Conservation (phyloP, 805 yeast species). For the Ogataea trehalophila region DNA sequence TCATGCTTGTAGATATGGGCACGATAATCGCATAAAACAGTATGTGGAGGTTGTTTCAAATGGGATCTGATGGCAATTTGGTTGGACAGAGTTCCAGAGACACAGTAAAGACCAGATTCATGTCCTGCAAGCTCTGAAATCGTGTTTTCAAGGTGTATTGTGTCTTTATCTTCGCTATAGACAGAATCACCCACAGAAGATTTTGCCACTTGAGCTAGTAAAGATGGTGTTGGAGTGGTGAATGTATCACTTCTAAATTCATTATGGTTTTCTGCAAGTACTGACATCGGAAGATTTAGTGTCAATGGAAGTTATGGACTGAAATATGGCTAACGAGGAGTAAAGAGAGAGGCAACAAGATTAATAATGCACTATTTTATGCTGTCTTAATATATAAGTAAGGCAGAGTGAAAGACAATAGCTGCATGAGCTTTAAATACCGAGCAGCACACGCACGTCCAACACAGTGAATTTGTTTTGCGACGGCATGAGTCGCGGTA, state of each 20-base stretch:
- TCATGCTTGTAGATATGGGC: slow-evolving; percentile 81
- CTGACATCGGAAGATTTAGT: neutral
- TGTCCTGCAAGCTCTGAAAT: slow-evolving; percentile 72
- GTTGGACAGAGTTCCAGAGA: slow-evolving; percentile 86
- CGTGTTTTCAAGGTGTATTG: slow-evolving; percentile 55
- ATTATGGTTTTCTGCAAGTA: slow-evolving; percentile 28
- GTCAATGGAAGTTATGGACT: no score
- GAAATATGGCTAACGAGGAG: no score
- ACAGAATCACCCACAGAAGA: slow-evolving; percentile 83
- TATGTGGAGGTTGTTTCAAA: slow-evolving; percentile 75
- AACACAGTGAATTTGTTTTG: no score
- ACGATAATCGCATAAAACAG: slow-evolving; percentile 81
- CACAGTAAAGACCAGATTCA: slow-evolving; percentile 77
- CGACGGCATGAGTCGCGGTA: no score
- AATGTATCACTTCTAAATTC: slow-evolving; percentile 79
- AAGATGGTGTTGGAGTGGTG: slow-evolving; percentile 76
- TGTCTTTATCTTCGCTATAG: slow-evolving; percentile 76
- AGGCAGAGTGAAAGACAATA: no score
- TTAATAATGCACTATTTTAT: no score
- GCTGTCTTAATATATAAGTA: no score
- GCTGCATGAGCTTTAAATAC: no score
- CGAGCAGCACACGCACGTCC: no score
- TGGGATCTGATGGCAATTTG: slow-evolving; percentile 80
- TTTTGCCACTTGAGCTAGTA: slow-evolving; percentile 55
- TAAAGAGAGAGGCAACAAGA: no score